Conservation (phyloP, 2,329 filamentous ascomycete species). For the Corinectria fuckeliana region DNA sequence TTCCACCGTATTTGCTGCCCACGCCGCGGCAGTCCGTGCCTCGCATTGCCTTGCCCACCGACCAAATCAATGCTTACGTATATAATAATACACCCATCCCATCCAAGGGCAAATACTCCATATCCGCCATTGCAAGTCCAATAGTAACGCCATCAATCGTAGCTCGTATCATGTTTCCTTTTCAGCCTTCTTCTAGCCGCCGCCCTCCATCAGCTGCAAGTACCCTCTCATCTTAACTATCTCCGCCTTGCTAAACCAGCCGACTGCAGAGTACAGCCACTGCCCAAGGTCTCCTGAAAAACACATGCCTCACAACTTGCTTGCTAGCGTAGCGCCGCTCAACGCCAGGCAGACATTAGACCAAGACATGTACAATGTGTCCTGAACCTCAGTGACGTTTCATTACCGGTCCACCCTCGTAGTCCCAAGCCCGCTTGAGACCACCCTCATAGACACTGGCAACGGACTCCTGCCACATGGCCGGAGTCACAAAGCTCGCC, state of each 20-base stretch:
- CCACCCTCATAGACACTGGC: constrained; percentile 72
- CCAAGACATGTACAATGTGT: constrained; percentile 1
- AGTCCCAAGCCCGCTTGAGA: constrained; percentile 68
- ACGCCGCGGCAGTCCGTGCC: constrained; percentile 4
- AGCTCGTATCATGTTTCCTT: constrained; percentile 12
- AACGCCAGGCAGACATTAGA: neutral
- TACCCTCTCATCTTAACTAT: neutral
- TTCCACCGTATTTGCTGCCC: neutral
- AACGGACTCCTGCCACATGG: constrained; percentile 77
- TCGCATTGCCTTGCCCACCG: constrained; percentile 1
- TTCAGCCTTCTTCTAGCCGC: neutral
- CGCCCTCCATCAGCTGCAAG: neutral
- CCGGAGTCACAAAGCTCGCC: constrained; percentile 69
- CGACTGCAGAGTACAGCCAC: constrained; percentile 6
- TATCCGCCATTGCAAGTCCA: neutral
- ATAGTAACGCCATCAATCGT: constrained; percentile 16
- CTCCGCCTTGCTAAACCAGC: neutral
- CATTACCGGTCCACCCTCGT: constrained; percentile 48
- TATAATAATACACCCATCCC: constrained; percentile 18
- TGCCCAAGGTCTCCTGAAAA: neutral
- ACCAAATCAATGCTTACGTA: neutral
- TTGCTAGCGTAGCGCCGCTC: neutral
- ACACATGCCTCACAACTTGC: neutral
- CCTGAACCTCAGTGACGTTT: constrained; percentile 36
- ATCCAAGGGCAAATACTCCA: constrained; percentile 1